Percentiles rank a stretch among this genome's conserved stretches.
phyloP scores from a whole-genome alignment of 2,329 filamentous ascomycete species.

The Penicillium digitatum region DNA sequence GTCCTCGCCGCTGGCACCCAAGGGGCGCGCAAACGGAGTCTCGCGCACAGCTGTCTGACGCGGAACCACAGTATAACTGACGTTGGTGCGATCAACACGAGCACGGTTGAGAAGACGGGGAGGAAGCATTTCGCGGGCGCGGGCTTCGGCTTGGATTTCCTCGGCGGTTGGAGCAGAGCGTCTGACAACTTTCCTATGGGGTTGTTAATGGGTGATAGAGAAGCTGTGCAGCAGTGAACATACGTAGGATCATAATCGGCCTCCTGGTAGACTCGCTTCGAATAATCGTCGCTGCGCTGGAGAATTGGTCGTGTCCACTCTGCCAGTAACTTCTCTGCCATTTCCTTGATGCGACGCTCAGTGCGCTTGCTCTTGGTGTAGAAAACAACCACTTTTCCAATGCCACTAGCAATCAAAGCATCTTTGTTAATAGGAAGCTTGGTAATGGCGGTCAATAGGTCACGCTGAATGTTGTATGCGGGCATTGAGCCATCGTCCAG shows the following conservation, averaged over 20 bases:
- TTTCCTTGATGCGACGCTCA: constrained; percentile 83
- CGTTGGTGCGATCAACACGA: constrained; percentile 55
- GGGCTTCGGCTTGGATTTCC: constrained; percentile 47
- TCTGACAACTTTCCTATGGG: constrained; percentile 35
- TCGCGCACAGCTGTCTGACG: constrained; percentile 50
- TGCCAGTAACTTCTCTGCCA: constrained; percentile 84
- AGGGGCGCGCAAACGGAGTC: constrained; percentile 45
- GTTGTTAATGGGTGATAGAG: constrained; percentile 12
- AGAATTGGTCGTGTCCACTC: constrained; percentile 96
- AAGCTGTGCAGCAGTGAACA: constrained; percentile 18
- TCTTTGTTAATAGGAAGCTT: constrained; percentile 89
- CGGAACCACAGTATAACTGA: constrained; percentile 62
- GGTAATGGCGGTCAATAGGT: constrained; percentile 77
- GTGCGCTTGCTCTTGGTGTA: constrained; percentile 94
- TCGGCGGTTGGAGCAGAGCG: constrained; percentile 34
- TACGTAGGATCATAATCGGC: constrained; percentile 58
- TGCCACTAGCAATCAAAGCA: constrained; percentile 79
- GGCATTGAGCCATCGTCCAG: constrained; percentile 90
- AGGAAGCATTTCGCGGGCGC: constrained; percentile 51
- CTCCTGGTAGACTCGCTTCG: constrained; percentile 65
- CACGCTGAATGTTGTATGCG: constrained; percentile 95
- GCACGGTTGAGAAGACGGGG: constrained; percentile 56
- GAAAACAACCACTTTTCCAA: constrained; percentile 94
- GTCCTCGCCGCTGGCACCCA: constrained; percentile 48
- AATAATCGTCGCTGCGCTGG: constrained; percentile 90